Base-by-base conservation (phyloP, 1,284 basidiomycete species). In the Trichosporon faecale region DNA sequence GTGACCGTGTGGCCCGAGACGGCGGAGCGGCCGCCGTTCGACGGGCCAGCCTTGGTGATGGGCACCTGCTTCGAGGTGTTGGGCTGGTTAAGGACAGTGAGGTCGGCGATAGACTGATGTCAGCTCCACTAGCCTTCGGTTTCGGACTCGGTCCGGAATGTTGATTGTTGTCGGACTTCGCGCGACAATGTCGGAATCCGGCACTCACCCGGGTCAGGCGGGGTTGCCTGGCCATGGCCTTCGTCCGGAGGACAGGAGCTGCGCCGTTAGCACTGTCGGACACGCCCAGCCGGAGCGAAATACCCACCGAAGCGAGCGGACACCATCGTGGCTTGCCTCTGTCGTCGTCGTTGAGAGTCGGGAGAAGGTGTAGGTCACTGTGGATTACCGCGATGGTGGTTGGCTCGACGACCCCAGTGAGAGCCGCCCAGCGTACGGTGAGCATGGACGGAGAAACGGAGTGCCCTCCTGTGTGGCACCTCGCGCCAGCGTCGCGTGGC, bases 1-100 rank as follows among this genome's bases (percentile, higher is more conserved):
- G 96, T 99, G 55, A 91, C 96, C 63, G 91, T 89, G 84, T 95
- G 94, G 2, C 95, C 95, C 66, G 90, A 90, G 72, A 90, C 89
- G 7, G 93, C 90, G 79, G 93, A 94, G 77, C 95, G 90, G 66
- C 94, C 94, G 44, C 93, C 90, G 67, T 89, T 87, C n/a, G 79
- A 76, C 7, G 83, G 81, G 21, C 93, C 94, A 73, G 89, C 85
- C 18, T 89, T 88, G 77, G 94, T 86, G 75, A 91, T 84, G 40
- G 91, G 89, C 78, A 89, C 89, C 23, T 77, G 76, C 23, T 72
- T 73, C 67, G 76, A 70, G 37, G 75, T 71, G 70, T 66, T 71
- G 76, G 72, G 72, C 71, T 65, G 74, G 73, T 78, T 74, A 64
- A 77, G 71, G 64, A 82, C 75, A 52, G 77, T 72, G 27, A 84